A percentile compares a stretch with the other conserved stretches of the same genome.
These are phyloP conservation scores for Zasmidium cellare DNA, from an alignment of 2,329 filamentous ascomycete species.

Conservation along the genomic window DNA sequence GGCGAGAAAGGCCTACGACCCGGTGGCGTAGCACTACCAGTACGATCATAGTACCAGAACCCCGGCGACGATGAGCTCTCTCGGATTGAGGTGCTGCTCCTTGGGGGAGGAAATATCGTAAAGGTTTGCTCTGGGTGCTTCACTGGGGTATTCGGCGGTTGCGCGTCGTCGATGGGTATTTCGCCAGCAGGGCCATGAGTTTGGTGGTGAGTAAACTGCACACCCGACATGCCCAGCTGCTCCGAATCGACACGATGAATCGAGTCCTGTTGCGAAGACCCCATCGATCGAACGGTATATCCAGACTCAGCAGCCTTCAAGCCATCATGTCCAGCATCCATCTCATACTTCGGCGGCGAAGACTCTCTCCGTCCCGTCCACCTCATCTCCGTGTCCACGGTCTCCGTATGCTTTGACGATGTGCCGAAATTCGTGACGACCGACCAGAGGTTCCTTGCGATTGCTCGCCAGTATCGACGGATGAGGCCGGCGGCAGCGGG, in stretches of 20 bases:
- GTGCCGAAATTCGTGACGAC: neutral
- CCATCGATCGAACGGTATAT: neutral
- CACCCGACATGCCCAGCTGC: too few species aligned
- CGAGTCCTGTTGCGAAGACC: too few species aligned
- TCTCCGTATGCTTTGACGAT: neutral
- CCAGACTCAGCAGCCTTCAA: neutral
- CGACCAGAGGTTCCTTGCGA: neutral
- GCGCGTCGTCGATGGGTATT: neutral
- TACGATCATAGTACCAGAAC: slow-evolving; percentile 4
- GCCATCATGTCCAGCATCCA: neutral
- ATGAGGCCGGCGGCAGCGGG: slow-evolving; percentile 16
- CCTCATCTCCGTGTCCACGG: neutral
- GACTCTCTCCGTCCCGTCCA: neutral
- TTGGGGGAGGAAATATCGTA: neutral
- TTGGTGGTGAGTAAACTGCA: neutral
- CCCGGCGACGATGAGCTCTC: neutral
- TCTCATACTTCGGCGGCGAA: neutral
- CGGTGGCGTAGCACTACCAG: neutral
- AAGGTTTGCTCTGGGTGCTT: neutral
- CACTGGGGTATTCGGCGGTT: neutral
- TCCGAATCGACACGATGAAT: too few species aligned
- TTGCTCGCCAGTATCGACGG: slow-evolving; percentile 8
- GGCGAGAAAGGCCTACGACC: neutral
- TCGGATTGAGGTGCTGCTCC: neutral
- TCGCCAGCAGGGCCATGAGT: neutral